Base-by-base conservation (phyloP, 2,329 filamentous ascomycete genomes). In the Hysterium pulicare region DNA sequence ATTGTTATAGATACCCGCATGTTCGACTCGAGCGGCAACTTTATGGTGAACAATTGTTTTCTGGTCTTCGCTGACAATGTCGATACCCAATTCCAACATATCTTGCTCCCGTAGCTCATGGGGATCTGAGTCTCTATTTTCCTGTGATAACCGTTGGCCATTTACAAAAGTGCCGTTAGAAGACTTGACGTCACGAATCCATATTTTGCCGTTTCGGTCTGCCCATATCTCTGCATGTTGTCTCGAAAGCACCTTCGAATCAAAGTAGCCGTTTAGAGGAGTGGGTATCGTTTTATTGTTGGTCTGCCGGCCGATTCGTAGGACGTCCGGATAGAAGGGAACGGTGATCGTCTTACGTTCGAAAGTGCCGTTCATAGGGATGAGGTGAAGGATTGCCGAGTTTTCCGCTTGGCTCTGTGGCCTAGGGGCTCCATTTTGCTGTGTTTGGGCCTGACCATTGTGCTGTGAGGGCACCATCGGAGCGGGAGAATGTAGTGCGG, bases 81-180 rank as follows among this genome's bases (percentile, higher is more conserved):
- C 93, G 57, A 98, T 98, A 42, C 93, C 93, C 26, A 98, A 77
- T 63, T 98, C 93, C 40, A 98, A 74, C 49, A 93, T 88, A 62
- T 98, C 93, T 52, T 89, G 84, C 46, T 91, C 90, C 58, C 90
- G 85, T 24, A 98, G 73, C 62, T 97, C 91, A 62, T 96, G 89
- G 0, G 93, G 90, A 48, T 97, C 93, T 0, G 91, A 97, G 68
- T 98, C 93, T 55, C 90, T 83, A 59, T 96, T 98, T 66, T 98
- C 93, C 41, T 83, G 87, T 2, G 93, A 97, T 46, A 98, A 69
- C 22, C 93, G 83, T 41, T 86, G 82, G 16, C 90, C 90, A 59
- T 98, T 98, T 54, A 98, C 91, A 67, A 98, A 98, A 1, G 93
- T 98, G 45, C 93, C 93, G 63, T 98, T 98, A 31, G 93, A 98